These are phyloP conservation scores for Eucalyptus marginata DNA, from an alignment of 345 rosid species.

Conservation along the genomic window DNA sequence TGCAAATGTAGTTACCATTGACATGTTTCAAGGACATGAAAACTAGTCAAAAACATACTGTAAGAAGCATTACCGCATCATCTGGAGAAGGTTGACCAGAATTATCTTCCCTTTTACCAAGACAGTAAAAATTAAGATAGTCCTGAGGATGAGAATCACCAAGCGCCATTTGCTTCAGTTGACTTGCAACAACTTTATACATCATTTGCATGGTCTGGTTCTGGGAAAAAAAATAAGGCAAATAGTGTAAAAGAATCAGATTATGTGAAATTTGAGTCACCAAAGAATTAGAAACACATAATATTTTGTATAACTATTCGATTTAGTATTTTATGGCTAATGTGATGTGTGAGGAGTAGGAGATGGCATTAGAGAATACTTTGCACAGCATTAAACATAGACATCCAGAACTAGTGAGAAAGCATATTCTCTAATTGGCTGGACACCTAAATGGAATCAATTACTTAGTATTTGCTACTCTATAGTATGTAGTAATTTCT, in stretches of 20 bases:
- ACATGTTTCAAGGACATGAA: neutral
- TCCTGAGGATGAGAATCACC: constrained; percentile 63
- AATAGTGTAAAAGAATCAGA: neutral
- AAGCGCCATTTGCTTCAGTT: constrained; percentile 35
- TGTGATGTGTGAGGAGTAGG: neutral
- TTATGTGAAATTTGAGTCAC: neutral
- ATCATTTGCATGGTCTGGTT: constrained; percentile 91
- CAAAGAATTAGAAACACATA: neutral
- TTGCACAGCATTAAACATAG: neutral
- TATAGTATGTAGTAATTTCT: neutral
- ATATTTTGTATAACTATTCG: neutral
- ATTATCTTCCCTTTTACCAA: constrained; percentile 59
- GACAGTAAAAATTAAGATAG: constrained; percentile 91
- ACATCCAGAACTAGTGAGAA: neutral
- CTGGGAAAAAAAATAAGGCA: constrained; percentile 20
- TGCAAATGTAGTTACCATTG: neutral
- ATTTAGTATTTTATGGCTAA: neutral
- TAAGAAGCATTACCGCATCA: constrained; percentile 22
- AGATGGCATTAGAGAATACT: neutral
- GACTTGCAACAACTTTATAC: constrained; percentile 56
- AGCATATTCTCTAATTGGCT: neutral
- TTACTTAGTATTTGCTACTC: neutral
- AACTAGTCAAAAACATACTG: neutral
- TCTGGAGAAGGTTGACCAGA: constrained; percentile 3
- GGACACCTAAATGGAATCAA: neutral